phyloP scores from a whole-genome alignment of 805 yeast species.

The Lachancea waltii region DNA sequence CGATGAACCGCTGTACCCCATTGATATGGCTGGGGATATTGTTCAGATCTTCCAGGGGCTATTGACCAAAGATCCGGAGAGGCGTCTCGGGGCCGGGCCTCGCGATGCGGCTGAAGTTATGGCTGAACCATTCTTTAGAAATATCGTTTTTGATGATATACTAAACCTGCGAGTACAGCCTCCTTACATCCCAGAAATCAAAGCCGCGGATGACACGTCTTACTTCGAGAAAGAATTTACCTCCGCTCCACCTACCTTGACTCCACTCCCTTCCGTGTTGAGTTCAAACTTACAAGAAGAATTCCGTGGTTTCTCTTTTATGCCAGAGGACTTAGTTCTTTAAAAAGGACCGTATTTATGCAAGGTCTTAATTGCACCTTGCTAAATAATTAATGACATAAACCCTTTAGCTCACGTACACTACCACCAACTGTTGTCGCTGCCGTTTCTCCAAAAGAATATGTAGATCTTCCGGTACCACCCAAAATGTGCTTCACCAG shows the following conservation, averaged over 20 bases:
- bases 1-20: constrained; percentile 95
- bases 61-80: constrained; percentile 78
- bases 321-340: constrained; percentile 49
- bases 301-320: constrained; percentile 93
- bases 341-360: too few species aligned
- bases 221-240: constrained; percentile 95
- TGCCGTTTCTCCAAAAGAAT: too few species aligned
- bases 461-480: too few species aligned
- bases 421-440: too few species aligned
- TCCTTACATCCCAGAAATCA: constrained; percentile 84
- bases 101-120: constrained; percentile 88
- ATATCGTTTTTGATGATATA: constrained; percentile 85
- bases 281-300: constrained; percentile 89
- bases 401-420: too few species aligned
- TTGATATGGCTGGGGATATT: constrained; percentile 94
- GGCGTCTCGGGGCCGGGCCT: constrained; percentile 81
- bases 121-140: constrained; percentile 91
- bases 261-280: constrained; percentile 86
- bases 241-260: constrained; percentile 85
- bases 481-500: too few species aligned
- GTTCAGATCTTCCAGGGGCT: constrained; percentile 89
- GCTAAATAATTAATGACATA: too few species aligned
- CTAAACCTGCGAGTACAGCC: constrained; percentile 66
- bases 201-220: constrained; percentile 82
- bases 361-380: too few species aligned